Conservation (phyloP, 768 basidiomycete genomes). For the Terana coerulea region DNA sequence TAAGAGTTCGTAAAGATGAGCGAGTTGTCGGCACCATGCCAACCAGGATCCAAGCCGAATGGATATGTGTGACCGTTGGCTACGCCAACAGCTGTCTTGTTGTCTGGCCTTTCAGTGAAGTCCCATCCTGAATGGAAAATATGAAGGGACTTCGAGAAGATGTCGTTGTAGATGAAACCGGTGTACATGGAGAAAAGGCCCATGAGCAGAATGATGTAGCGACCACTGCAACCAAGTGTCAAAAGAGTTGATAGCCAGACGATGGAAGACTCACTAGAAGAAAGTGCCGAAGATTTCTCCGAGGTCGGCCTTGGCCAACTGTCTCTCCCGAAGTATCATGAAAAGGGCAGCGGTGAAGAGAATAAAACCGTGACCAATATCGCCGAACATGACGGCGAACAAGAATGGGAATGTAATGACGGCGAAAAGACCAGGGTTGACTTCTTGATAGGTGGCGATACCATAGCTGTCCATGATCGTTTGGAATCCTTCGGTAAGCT, state of each 20-base stretch:
- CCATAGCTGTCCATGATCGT: conserved; percentile 98
- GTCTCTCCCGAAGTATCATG: conserved; percentile 87
- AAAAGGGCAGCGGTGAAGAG: conserved; percentile 70
- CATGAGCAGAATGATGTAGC: conserved; percentile 98
- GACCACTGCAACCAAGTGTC: conserved; percentile 57
- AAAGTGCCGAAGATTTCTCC: conserved; percentile 86
- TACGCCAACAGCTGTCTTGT: conserved; percentile 45
- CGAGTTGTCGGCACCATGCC: conserved; percentile 91
- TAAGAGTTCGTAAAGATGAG: conserved; percentile 97
- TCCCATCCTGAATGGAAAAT: conserved; percentile 88
- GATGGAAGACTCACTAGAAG: conserved; percentile 70
- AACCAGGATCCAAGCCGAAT: conserved; percentile 91
- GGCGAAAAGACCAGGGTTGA: conserved; percentile 94
- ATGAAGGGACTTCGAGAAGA: conserved; percentile 91
- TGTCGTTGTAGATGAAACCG: conserved; percentile 97
- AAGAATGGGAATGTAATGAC: conserved; percentile 95
- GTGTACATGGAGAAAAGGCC: conserved; percentile 96
- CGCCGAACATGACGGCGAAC: conserved; percentile 99
- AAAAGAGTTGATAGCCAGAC: conserved; percentile 16
- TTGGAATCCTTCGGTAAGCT: conserved; percentile 96
- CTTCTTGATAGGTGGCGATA: conserved; percentile 90
- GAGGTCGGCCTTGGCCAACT: conserved; percentile 66
- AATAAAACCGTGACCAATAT: conserved; percentile 93
- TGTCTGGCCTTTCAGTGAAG: conserved; percentile 49
- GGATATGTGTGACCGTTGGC: conserved; percentile 76